A percentile compares a stretch with the other conserved stretches of the same genome.
Conservation (phyloP, 2,329 filamentous ascomycete species). For the Aspergillus sp. region DNA sequence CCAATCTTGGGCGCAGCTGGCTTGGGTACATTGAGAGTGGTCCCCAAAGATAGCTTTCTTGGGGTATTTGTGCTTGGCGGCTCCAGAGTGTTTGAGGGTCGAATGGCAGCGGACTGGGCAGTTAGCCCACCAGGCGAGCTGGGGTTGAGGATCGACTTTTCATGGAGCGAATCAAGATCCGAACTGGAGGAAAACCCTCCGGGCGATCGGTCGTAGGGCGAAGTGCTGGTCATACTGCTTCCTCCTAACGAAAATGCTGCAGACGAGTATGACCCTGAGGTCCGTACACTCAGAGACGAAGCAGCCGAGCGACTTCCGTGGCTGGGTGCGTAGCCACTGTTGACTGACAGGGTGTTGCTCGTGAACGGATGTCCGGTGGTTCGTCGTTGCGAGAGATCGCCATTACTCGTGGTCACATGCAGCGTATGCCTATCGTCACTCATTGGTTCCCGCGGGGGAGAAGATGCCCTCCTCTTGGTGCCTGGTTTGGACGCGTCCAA, state of each 20-base stretch:
- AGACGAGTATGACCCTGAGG: constrained; percentile 57
- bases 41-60: constrained; percentile 46
- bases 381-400: constrained; percentile 52
- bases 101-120: constrained; percentile 31
- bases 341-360: constrained; percentile 48
- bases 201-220: constrained; percentile 59
- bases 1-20: constrained; percentile 44
- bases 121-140: constrained; percentile 42
- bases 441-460: constrained; percentile 53
- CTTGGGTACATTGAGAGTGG: constrained; percentile 28
- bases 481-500: constrained; percentile 45
- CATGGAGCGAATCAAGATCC: constrained; percentile 50
- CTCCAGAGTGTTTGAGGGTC: constrained; percentile 34
- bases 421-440: constrained; percentile 30
- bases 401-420: constrained; percentile 35
- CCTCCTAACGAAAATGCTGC: constrained; percentile 55
- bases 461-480: constrained; percentile 61
- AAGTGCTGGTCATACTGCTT: constrained; percentile 63
- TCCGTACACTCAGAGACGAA: constrained; percentile 57
- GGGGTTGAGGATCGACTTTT: constrained; percentile 46
- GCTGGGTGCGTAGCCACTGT: constrained; percentile 50
- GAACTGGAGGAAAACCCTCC: constrained; percentile 54
- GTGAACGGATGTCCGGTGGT: constrained; percentile 51
- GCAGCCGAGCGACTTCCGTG: constrained; percentile 62
- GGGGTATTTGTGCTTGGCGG: constrained; percentile 31